phyloP scores from a whole-genome alignment of 768 basidiomycete genomes.

The Russula sp. region DNA sequence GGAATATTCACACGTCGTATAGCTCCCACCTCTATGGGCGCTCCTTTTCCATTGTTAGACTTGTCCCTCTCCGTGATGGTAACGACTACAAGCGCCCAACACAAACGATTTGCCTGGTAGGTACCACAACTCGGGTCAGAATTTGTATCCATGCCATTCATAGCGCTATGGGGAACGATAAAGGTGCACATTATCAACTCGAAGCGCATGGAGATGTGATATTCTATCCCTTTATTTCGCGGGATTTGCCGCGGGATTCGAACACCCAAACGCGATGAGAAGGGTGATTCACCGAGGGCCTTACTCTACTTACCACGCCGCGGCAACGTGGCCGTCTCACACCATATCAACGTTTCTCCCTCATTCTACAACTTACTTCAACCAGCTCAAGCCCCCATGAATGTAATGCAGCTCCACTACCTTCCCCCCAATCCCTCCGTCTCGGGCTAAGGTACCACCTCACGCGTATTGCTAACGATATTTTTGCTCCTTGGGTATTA shows the following conservation, averaged over 20 bases:
- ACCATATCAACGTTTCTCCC: slow-evolving; percentile 22
- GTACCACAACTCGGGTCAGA: neutral
- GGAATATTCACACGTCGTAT: slow-evolving; percentile 2
- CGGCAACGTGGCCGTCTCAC: slow-evolving; percentile 23
- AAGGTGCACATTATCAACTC: neutral
- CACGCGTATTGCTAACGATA: slow-evolving; percentile 9
- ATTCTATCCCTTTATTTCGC: neutral
- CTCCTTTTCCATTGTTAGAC: neutral
- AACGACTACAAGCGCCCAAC: neutral
- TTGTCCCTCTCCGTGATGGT: neutral
- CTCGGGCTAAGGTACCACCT: slow-evolving; percentile 3
- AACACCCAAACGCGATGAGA: slow-evolving; percentile 11
- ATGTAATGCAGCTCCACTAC: slow-evolving; percentile 5
- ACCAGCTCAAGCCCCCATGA: slow-evolving; percentile 3
- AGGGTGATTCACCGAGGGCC: slow-evolving; percentile 13
- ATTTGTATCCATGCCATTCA: neutral
- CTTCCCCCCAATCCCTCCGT: neutral
- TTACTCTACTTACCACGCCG: slow-evolving; percentile 21
- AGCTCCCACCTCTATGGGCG: neutral
- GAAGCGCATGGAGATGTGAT: neutral
- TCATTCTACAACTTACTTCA: slow-evolving; percentile 26
- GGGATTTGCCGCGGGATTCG: slow-evolving; percentile 15
- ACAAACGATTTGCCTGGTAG: neutral
- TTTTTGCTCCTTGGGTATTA: neutral
- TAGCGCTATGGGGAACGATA: neutral